These are phyloP conservation scores for Pulveroboletus ravenelii DNA, from an alignment of 768 basidiomycete genomes.

Conservation along the genomic window DNA sequence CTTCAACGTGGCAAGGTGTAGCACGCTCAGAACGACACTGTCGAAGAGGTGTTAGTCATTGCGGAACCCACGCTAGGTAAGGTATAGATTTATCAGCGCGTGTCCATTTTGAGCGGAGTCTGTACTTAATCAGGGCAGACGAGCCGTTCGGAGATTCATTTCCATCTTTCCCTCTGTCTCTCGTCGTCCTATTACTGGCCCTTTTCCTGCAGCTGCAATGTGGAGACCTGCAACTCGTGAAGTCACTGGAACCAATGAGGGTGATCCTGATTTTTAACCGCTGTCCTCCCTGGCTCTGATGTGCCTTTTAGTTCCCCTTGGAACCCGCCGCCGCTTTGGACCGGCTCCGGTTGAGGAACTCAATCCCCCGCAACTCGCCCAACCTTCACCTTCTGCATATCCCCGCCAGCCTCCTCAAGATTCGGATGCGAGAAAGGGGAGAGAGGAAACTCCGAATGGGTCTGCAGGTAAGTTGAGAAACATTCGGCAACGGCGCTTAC, in stretches of 20 bases:
- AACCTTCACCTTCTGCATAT: conserved; percentile 83
- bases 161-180: conserved; percentile 17
- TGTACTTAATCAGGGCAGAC: conserved; percentile 20
- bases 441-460: conserved; percentile 67
- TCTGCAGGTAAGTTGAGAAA: conserved; percentile 66
- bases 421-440: conserved; percentile 53
- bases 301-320: conserved; percentile 61
- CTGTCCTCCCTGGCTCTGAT: conserved; percentile 10
- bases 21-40: background rate
- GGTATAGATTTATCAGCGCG: conserved; percentile 23
- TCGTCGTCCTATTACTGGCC: conserved; percentile 8
- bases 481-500: conserved; percentile 35
- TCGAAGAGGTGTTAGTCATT: conserved; percentile 8
- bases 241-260: conserved; percentile 91
- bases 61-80: background rate
- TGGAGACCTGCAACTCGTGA: conserved; percentile 88
- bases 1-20: background rate
- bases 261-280: conserved; percentile 39
- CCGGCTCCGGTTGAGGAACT: conserved; percentile 79
- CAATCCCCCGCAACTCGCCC: conserved; percentile 79
- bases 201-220: conserved; percentile 48
- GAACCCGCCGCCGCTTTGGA: conserved; percentile 86
- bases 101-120: conserved; percentile 32
- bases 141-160: conserved; percentile 33
- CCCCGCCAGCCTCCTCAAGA: conserved; percentile 61